Evolutionary conservation across 192 early-diverging fungal genomes (phyloP).

Genomic region (Paraglomus brasilianum): DNA sequence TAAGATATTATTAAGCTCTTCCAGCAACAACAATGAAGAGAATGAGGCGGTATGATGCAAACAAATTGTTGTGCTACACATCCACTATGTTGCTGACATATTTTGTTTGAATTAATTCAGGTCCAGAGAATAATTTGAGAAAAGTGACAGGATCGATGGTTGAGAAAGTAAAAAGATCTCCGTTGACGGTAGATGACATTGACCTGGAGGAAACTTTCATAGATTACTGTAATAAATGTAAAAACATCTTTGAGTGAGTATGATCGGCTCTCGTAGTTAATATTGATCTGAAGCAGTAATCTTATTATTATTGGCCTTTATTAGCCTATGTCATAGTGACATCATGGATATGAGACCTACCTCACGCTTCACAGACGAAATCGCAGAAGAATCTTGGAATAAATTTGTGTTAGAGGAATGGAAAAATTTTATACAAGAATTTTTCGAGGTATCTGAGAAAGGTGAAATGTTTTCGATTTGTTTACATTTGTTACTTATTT

Average conservation of each 20-base stretch:
- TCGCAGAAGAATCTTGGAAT: conserved; percentile 1
- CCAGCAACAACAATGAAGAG: too few species aligned
- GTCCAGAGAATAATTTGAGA: background rate
- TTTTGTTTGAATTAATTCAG: conserved; percentile 8
- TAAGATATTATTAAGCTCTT: too few species aligned
- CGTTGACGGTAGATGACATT: conserved; percentile 16
- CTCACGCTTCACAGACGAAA: conserved; percentile 9
- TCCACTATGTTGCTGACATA: conserved; percentile 6
- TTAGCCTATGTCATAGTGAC: conserved; percentile 21
- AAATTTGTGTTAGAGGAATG: conserved; percentile 12
- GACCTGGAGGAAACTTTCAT: conserved; percentile 20
- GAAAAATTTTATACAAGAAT: conserved; percentile 13
- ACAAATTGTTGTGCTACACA: background rate
- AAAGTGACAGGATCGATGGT: conserved; percentile 23
- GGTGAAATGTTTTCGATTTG: conserved; percentile 19
- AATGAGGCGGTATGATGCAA: background rate
- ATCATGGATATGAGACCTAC: conserved; percentile 25
- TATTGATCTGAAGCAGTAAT: conserved; percentile 21
- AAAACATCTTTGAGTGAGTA: conserved; percentile 31
- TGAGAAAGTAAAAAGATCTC: conserved; percentile 25
- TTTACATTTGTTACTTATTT: conserved; percentile 32
- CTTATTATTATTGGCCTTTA: conserved; percentile 26
- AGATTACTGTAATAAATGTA: conserved; percentile 14
- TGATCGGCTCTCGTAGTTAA: too few species aligned
- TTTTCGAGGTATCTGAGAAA: conserved; percentile 23